Evolutionary conservation across 345 rosid species (phyloP), one percentile per base, ranked within the genome.

Genomic region (Euphorbia tirucalli): DNA sequence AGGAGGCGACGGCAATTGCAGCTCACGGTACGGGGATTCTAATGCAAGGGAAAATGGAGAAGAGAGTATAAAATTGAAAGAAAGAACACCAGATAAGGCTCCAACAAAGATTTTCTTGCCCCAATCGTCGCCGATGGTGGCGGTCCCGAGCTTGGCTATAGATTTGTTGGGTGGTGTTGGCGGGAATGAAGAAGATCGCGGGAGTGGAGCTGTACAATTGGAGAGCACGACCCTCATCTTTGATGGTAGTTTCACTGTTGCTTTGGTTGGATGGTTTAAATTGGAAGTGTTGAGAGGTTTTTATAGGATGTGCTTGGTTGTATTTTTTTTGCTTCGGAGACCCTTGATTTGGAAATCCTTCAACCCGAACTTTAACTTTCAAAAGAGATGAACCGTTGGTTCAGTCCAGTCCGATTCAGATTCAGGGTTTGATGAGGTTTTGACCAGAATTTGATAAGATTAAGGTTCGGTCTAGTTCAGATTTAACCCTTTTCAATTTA

Each of bases 31-130:
- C 8, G 78, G 82, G 10, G 90, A 77, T 59, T 81, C 75, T 3
- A 64, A 39, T 0, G 92, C 79, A 22, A 78, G 43, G n/a, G 91
- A 81, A 37, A 84, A 68, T 41, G 83, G 62, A 25, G 92, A 82
- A 24, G 90, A 78, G 70, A 90, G 71, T 24, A 92, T 69, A 55
- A 91, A 87, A 72, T 81, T 83, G 71, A 90, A 48, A 0, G 96
- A 85, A 27, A 90, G 84, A 57, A 85, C 90, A 75, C 91, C 93
- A 7, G 84, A 71, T 14, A 88, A 63, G 32, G 86, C 80, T 46
- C 78, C 72, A 28, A 77, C 50, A 2, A 87, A 60, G 19, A 89
- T 46, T 63, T 87, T 90, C 65, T 78, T 80, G 14, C 79, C 61
- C 78, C 78, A 73, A 37, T 52, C n/a, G 54, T 15, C n/a, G n/a